Percentiles rank a stretch among this genome's conserved stretches.
phyloP scores from a whole-genome alignment of 2,329 filamentous ascomycete genomes.

The Botrytis galanthina region DNA sequence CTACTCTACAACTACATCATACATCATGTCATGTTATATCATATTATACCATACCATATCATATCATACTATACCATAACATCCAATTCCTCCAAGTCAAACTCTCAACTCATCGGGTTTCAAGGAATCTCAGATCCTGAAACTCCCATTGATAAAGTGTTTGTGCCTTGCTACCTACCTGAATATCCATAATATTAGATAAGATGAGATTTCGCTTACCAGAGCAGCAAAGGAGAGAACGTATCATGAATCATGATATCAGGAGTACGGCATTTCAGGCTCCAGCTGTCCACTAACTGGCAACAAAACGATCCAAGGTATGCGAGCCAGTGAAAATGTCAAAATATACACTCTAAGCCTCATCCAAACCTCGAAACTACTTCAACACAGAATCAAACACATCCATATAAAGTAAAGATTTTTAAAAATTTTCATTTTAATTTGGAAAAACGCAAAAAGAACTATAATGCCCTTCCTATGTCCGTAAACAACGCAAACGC shows the following conservation, averaged over 20 bases:
- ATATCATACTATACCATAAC: too few species aligned
- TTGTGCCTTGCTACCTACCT: too few species aligned
- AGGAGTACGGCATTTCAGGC: background rate
- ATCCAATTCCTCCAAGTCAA: too few species aligned
- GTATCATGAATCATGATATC: background rate
- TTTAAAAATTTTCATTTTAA: background rate
- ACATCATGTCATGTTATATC: too few species aligned
- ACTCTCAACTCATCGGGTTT: too few species aligned
- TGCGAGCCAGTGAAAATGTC: background rate
- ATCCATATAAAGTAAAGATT: background rate
- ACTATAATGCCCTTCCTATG: background rate
- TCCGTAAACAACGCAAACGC: slow-evolving; percentile 3
- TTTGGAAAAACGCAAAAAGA: background rate
- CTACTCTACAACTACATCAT: too few species aligned
- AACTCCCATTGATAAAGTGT: too few species aligned
- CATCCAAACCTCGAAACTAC: background rate
- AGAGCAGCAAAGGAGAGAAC: background rate
- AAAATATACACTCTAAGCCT: background rate
- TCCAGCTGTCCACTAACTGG: background rate
- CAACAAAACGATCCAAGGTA: background rate
- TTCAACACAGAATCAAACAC: background rate
- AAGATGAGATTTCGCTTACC: background rate
- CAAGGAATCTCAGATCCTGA: too few species aligned
- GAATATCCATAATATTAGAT: too few species aligned
- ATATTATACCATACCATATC: too few species aligned